Conservation (phyloP, 257 asterid species). For the Verbena officinalis region DNA sequence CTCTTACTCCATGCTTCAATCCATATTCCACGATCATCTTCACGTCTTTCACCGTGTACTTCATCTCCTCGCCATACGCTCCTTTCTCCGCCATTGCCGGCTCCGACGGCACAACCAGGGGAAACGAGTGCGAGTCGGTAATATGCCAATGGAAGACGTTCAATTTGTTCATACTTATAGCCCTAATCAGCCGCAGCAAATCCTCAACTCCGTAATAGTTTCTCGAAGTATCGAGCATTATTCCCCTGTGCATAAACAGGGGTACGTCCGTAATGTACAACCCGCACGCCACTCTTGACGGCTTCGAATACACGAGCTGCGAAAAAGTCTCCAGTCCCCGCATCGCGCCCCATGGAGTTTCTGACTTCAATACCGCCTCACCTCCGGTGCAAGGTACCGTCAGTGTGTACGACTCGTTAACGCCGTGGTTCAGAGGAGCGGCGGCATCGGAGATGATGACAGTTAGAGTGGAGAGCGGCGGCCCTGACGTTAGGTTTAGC, state of each 20-base stretch:
- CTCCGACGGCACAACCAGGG: constrained; percentile 76
- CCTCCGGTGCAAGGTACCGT: constrained; percentile 38
- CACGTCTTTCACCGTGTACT: constrained; percentile 75
- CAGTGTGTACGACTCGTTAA: constrained; percentile 80
- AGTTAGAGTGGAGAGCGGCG: constrained; percentile 45
- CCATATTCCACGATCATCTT: constrained; percentile 66
- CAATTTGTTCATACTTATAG: constrained; percentile 90
- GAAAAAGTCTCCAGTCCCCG: constrained; percentile 88
- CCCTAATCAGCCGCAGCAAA: constrained; percentile 65
- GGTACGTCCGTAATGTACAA: constrained; percentile 65
- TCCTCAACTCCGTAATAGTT: constrained; percentile 63
- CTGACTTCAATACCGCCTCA: constrained; percentile 49
- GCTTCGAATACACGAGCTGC: constrained; percentile 65
- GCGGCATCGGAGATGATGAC: constrained; percentile 45
- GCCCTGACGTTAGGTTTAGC: constrained; percentile 50
- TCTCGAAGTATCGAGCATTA: constrained; percentile 81
- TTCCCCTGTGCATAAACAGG: constrained; percentile 69
- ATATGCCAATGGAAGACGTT: constrained; percentile 97
- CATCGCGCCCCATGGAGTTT: constrained; percentile 89
- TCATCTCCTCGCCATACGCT: constrained; percentile 73
- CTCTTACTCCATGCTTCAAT: constrained; percentile 78
- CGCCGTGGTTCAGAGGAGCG: constrained; percentile 68
- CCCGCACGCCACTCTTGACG: constrained; percentile 55
- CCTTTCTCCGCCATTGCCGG: constrained; percentile 72
- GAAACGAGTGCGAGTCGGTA: constrained; percentile 92